Percentiles rank a stretch among this genome's conserved stretches.
These are phyloP conservation scores for Colletotrichum simmondsii DNA, from an alignment of 2,329 filamentous ascomycete species.

Conservation along the genomic window DNA sequence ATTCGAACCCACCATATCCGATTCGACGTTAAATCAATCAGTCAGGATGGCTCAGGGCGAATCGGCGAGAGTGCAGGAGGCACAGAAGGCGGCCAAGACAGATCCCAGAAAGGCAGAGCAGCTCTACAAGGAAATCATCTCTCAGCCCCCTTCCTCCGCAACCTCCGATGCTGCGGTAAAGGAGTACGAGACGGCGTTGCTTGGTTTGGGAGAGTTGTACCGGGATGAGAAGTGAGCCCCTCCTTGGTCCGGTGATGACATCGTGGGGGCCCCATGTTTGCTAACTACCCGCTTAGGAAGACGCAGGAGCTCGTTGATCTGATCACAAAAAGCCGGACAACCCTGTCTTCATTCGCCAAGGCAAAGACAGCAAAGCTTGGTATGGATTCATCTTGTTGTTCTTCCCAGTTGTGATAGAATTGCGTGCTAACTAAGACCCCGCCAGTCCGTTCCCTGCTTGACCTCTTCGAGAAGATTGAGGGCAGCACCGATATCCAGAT, in stretches of 20 bases:
- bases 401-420: not conserved
- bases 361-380: conserved; percentile 98
- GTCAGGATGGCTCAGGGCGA: conserved; percentile 66
- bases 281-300: conserved; percentile 63
- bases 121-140: conserved; percentile 90
- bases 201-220: conserved; percentile 92
- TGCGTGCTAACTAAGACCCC: not conserved
- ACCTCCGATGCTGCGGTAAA: conserved; percentile 86
- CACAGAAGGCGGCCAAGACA: conserved; percentile 83
- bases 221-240: conserved; percentile 80
- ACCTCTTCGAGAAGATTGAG: conserved; percentile 93
- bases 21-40: conserved; percentile 1
- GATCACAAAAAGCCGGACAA: conserved; percentile 88
- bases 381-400: conserved; percentile 58
- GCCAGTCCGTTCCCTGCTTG: conserved; percentile 92
- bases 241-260: conserved; percentile 41
- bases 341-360: conserved; percentile 96
- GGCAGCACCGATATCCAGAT: conserved; percentile 96
- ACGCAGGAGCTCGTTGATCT: conserved; percentile 88
- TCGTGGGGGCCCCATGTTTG: conserved; percentile 12
- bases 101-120: conserved; percentile 86
- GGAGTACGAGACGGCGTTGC: conserved; percentile 90
- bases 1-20: not conserved
- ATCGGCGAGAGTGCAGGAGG: conserved; percentile 82
- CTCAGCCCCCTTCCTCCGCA: conserved; percentile 83